A percentile compares a stretch with the other conserved stretches of the same genome.
Conservation (phyloP, 495 filamentous ascomycete species). For the Neurospora sp. region DNA sequence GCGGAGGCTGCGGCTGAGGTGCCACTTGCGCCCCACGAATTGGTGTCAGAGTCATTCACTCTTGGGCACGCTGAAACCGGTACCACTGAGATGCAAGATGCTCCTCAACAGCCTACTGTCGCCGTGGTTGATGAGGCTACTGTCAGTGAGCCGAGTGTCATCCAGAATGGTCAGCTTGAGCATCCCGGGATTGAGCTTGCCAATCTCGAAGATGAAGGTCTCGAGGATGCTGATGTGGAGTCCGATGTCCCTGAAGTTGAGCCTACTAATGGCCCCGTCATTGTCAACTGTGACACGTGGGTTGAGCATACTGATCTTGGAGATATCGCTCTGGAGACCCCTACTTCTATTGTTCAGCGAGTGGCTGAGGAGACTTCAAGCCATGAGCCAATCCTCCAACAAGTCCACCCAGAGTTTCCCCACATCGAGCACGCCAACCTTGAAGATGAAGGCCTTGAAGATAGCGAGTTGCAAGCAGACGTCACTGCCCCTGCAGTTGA, state of each 20-base stretch:
- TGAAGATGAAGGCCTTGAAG: not conserved
- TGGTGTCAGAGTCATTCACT: not conserved
- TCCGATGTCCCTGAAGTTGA: not conserved
- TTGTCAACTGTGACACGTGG: not conserved
- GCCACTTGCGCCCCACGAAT: not conserved
- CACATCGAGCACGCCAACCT: not conserved
- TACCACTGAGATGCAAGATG: not conserved
- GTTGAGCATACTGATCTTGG: not conserved
- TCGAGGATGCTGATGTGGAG: not conserved
- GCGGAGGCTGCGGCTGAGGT: not conserved
- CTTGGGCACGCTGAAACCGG: not conserved
- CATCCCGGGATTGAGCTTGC: not conserved
- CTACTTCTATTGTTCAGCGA: not conserved
- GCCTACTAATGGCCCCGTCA: not conserved
- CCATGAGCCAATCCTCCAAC: not conserved
- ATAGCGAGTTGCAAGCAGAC: not conserved
- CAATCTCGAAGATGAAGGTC: not conserved
- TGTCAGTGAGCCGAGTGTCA: not conserved
- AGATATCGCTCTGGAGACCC: not conserved
- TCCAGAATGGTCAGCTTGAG: not conserved
- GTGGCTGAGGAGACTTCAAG: not conserved
- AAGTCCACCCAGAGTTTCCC: not conserved
- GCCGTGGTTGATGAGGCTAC: not conserved
- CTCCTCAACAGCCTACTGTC: not conserved
- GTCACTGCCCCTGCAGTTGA: not conserved